A percentile compares a stretch with the other conserved stretches of the same genome.
Evolutionary conservation across 306 rosid species (phyloP).

Genomic region (Begonia fuchsioides): DNA sequence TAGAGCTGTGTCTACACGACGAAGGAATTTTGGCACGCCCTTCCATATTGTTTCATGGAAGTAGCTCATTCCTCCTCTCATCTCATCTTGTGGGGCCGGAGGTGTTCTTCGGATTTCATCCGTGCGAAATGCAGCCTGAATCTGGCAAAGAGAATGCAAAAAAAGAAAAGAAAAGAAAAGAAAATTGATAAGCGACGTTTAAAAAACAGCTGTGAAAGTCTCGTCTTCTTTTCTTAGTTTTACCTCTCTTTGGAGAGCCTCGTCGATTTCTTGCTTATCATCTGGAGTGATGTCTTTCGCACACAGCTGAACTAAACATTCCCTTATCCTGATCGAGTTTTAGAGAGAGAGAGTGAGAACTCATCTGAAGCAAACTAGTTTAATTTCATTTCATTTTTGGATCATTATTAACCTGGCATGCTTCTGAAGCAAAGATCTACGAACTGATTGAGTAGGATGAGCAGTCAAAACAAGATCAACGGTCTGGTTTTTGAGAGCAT

Average conservation of each 20-base stretch:
- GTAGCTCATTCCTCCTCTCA: not conserved
- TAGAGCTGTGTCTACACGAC: not conserved
- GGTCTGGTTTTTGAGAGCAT: slow-evolving; percentile 84
- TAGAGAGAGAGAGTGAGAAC: slow-evolving; percentile 5
- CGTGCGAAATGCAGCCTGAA: not conserved
- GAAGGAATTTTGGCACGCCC: slow-evolving; percentile 1
- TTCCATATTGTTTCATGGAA: not conserved
- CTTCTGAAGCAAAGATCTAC: slow-evolving; percentile 88
- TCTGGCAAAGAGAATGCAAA: not conserved
- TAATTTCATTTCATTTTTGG: too few relatives aligned
- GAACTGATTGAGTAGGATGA: slow-evolving; percentile 87
- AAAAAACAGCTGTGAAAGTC: too few relatives aligned
- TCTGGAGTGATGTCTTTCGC: slow-evolving; percentile 90
- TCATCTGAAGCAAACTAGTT: too few relatives aligned
- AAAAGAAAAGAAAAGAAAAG: not conserved
- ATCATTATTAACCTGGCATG: slow-evolving; percentile 48
- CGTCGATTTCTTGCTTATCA: slow-evolving; percentile 91
- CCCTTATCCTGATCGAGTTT: slow-evolving; percentile 40
- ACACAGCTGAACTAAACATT: slow-evolving; percentile 55
- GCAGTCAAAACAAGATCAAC: slow-evolving; percentile 87
- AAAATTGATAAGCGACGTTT: too few relatives aligned
- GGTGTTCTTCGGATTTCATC: not conserved
- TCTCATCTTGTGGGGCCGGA: not conserved
- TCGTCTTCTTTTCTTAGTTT: not conserved
- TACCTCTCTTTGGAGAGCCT: slow-evolving; percentile 87